These are phyloP conservation scores for Mycogone perniciosa DNA, from an alignment of 2,329 filamentous ascomycete species.

Conservation along the genomic window DNA sequence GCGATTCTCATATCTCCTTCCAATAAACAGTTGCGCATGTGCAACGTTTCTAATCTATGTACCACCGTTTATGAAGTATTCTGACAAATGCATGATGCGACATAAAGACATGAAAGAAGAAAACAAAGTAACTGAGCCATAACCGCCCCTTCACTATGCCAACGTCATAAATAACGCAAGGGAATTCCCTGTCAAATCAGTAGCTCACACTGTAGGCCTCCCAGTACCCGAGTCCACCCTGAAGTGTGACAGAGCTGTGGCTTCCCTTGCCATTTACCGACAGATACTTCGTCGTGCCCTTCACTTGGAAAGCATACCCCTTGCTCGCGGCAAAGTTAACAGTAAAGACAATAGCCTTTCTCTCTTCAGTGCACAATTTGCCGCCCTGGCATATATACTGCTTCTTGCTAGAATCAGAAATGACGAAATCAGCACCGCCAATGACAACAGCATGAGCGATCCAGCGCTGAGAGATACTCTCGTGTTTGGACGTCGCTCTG, in stretches of 20 bases:
- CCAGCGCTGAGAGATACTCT: slow-evolving; percentile 40
- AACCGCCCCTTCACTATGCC: neutral
- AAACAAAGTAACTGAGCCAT: neutral
- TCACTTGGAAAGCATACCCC: slow-evolving; percentile 16
- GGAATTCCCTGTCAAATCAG: neutral
- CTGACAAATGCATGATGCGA: neutral
- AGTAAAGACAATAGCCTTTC: slow-evolving; percentile 14
- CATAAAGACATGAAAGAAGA: neutral
- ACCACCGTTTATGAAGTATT: too few species aligned
- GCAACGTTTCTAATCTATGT: too few species aligned
- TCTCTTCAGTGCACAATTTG: slow-evolving; percentile 1
- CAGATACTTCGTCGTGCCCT: slow-evolving; percentile 7
- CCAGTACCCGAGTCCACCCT: neutral
- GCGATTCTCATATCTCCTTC: too few species aligned
- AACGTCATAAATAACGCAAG: too few species aligned
- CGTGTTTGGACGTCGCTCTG: slow-evolving; percentile 24
- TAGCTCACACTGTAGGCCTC: slow-evolving; percentile 8
- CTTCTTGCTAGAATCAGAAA: slow-evolving; percentile 20
- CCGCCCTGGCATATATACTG: slow-evolving; percentile 16
- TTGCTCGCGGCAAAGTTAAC: slow-evolving; percentile 16
- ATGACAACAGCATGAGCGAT: slow-evolving; percentile 35
- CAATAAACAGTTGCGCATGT: too few species aligned
- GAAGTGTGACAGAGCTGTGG: neutral
- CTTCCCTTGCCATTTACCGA: neutral
- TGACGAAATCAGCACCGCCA: slow-evolving; percentile 22